phyloP scores from a whole-genome alignment of 179 eudicot genomes.

The Silene coronaria region DNA sequence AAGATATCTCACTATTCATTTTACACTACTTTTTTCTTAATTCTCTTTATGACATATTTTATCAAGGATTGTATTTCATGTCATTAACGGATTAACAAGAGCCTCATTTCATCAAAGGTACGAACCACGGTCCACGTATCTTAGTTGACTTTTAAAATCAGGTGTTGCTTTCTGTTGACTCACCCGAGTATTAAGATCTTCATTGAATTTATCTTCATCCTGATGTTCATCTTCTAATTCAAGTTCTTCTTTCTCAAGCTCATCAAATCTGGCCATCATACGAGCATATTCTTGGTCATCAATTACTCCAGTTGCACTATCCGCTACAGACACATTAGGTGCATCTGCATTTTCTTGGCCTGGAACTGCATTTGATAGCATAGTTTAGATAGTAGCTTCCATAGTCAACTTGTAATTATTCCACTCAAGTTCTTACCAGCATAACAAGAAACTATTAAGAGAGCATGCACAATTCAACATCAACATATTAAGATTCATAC shows the following conservation, averaged over 20 bases:
- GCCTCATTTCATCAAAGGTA: background rate
- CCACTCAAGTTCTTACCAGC: background rate
- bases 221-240: slow-evolving; percentile 34
- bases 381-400: background rate
- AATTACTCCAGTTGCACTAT: slow-evolving; percentile 22
- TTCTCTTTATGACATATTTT: background rate
- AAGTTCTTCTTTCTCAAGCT: slow-evolving; percentile 65
- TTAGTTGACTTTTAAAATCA: background rate
- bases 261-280: slow-evolving; percentile 47
- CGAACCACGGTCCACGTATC: background rate
- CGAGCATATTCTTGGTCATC: slow-evolving; percentile 55
- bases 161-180: background rate
- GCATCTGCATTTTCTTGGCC: slow-evolving; percentile 24
- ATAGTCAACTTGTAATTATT: background rate
- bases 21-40: background rate
- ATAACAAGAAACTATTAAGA: background rate
- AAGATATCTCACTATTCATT: background rate
- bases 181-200: slow-evolving; percentile 21
- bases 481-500: background rate
- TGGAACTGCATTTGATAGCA: slow-evolving; percentile 17
- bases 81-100: background rate
- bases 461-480: background rate
- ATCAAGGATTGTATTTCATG: background rate
- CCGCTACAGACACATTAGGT: slow-evolving; percentile 24
- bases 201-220: slow-evolving; percentile 19